phyloP scores from a whole-genome alignment of 441 rosid genomes.

The Adansonia rubrostipa region DNA sequence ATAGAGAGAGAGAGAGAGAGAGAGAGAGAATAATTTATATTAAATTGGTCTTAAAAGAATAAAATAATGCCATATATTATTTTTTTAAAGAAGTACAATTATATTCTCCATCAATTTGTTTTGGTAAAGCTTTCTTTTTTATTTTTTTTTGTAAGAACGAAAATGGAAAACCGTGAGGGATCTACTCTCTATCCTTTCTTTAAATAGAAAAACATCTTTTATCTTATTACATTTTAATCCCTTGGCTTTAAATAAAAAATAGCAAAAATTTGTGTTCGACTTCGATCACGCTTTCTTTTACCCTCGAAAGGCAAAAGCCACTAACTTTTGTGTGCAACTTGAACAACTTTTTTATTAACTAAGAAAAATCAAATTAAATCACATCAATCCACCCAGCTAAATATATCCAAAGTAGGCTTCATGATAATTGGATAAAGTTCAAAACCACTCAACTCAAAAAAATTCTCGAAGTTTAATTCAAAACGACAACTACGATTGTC shows the following conservation, averaged over 20 bases:
- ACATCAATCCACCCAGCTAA: not conserved
- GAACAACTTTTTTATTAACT: not conserved
- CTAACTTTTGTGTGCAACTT: too few species aligned
- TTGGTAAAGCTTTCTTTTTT: too few species aligned
- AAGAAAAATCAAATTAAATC: not conserved
- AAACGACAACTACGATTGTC: not conserved
- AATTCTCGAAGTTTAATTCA: not conserved
- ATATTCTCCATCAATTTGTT: too few species aligned
- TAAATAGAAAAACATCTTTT: not conserved
- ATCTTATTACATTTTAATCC: not conserved
- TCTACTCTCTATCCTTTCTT: slow-evolving; percentile 12
- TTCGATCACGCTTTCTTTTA: not conserved
- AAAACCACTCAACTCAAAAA: not conserved
- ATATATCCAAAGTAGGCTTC: not conserved
- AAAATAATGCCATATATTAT: too few species aligned
- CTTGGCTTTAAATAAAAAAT: not conserved
- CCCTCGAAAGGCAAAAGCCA: not conserved
- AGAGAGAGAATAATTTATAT: too few species aligned
- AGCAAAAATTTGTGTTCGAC: not conserved
- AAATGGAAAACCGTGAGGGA: not conserved
- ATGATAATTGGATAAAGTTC: not conserved
- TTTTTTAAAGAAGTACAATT: too few species aligned
- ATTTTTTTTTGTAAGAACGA: not conserved
- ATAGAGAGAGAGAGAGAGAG: too few species aligned
- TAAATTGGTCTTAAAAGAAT: too few species aligned